Evolutionary conservation across 2,329 filamentous ascomycete species (phyloP), one percentile per base, ranked within the genome.

Genomic region (Colletotrichum caudatum): DNA sequence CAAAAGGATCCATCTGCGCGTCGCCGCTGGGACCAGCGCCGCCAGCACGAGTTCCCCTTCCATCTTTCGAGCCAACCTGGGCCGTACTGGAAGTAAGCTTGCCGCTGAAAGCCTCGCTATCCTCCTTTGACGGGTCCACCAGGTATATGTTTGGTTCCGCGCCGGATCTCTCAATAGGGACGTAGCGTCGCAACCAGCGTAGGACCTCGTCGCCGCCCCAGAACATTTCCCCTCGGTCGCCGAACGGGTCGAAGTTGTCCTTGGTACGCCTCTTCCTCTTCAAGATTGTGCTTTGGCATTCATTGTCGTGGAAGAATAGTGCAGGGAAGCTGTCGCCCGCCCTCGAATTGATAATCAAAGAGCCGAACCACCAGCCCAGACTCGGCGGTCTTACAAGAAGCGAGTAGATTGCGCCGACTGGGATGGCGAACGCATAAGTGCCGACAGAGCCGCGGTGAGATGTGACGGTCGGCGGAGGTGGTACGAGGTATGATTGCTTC

Each of bases 291-390:
- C 93, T 97, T 82, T 97, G 93, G 78, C 96, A 99, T 83, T 99
- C 96, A 74, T 91, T 94, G 78, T 99, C 96, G 80, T 99, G 96
- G 83, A 99, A 99, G 83, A 99, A 99, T 1, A 99, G 84, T 0
- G 96, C 94, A 0, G 96, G 96, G 76, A 98, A 97, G 79, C 93
- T 96, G 79, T 98, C 95, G 4, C 97, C 97, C 0, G 92, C 91
- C 16, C 93, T 87, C 1, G 93, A 94, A 80, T 99, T 99, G 83
- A 99, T 94, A 69, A 99, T 92, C 37, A 99, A 83, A 74, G 94
- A 97, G 44, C 96, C 96, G 80, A 97, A 98, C 96, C 96, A 99
- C 97, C 96, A 99, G 20, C 96, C 97, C 9, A 97, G 83, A 79
- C 94, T 98, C 6, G 96, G 97, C 4, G 95, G 95, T 2, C 96